Evolutionary conservation across 352 stramenopile genomes (phyloP).

Genomic region (Halophytophthora polymorphica): DNA sequence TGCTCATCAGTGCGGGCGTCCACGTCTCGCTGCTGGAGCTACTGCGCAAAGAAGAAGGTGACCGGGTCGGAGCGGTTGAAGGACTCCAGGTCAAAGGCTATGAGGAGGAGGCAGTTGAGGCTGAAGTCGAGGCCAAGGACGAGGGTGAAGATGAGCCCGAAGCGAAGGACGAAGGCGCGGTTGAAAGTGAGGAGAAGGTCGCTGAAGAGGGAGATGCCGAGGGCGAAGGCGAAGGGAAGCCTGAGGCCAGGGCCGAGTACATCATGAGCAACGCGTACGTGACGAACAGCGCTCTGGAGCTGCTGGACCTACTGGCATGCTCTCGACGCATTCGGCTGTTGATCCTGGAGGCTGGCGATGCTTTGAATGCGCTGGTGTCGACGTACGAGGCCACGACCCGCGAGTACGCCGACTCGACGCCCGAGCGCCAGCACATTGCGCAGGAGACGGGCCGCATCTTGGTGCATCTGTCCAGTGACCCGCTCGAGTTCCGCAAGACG

Average conservation of each 20-base stretch:
- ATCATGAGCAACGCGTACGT: constrained; percentile 22
- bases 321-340: constrained; percentile 67
- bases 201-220: constrained; percentile 15
- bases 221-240: constrained; percentile 8
- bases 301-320: constrained; percentile 50
- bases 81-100: too few species aligned
- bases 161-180: constrained; percentile 17
- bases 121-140: too few species aligned
- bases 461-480: constrained; percentile 67
- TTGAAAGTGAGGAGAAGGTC: too few species aligned
- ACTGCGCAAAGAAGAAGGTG: constrained; percentile 27
- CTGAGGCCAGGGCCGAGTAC: constrained; percentile 20
- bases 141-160: constrained; percentile 7
- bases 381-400: constrained; percentile 48
- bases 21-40: constrained; percentile 69
- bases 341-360: constrained; percentile 58
- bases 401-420: constrained; percentile 32
- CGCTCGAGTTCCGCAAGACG: constrained; percentile 77
- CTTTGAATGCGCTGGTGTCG: constrained; percentile 49
- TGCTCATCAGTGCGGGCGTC: constrained; percentile 64
- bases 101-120: too few species aligned
- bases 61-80: too few species aligned
- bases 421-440: constrained; percentile 37
- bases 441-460: constrained; percentile 53
- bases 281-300: constrained; percentile 26